Base-by-base conservation (phyloP, 2,329 filamentous ascomycete species). In the Colletotrichum chrysophilum region DNA sequence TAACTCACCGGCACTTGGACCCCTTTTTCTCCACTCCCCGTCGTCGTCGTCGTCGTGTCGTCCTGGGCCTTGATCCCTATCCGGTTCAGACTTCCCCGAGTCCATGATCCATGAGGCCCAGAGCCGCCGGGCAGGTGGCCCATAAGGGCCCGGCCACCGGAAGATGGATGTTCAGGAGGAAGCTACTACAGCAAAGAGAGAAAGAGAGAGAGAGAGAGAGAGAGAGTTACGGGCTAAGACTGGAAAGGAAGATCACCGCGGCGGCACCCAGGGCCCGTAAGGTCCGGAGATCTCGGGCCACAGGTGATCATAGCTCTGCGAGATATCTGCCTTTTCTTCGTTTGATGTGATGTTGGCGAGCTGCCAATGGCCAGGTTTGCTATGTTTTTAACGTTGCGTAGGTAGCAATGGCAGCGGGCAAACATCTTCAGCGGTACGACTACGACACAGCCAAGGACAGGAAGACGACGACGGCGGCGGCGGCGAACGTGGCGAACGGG, bases 1-100 rank as follows among this genome's bases (percentile, higher is more conserved):
- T 55, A 74, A 55, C 72, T 55, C 55, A 66, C 72, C 43, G 69
- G 62, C 68, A 66, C 72, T 62, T 67, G 72, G 62, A 28, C 62
- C 68, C 68, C 38, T 43, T 61, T 10, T 66, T 66, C 72, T 75
- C 72, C 72, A 75, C 55, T 34, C 61, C 28, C 30, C 66, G 26
- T 28, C 32, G 58, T 34, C 61, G 68, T 75, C 62, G 61, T 52
- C 52, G 48, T 66, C 36, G 68, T 56, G 66, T 58, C 32, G 66
- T 24, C 52, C 55, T 72, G 30, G 43, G 18, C 58, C 68, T 62
- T 55, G 72, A 48, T 64, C 55, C 72, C 36, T 55, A 55, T 66
- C 69, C 55, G 68, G 61, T 32, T 61, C 48, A 60, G 30, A 38
- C 69, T 75, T 67, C 69, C 72, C 72, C 68, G 69, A 61, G 30